phyloP scores from a whole-genome alignment of 2,329 filamentous ascomycete species.

The Parastagonospora nodorum region DNA sequence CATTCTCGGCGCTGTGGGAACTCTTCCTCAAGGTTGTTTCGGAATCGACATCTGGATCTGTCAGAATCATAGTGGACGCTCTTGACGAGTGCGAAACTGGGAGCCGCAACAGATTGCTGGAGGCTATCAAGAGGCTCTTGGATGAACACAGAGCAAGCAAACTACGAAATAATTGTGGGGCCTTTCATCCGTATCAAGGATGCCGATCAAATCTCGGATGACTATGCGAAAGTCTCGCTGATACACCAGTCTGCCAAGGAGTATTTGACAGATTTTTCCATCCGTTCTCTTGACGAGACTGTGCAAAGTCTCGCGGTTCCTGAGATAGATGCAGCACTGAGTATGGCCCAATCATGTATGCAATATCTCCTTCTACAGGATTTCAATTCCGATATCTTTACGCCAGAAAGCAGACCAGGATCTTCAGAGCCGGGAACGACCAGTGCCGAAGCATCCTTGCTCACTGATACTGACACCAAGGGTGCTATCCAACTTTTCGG shows the following conservation, averaged over 20 bases:
- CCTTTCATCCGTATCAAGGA: slow-evolving; percentile 37
- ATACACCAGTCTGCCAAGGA: slow-evolving; percentile 48
- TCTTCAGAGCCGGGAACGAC: too few species aligned
- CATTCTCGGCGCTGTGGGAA: slow-evolving; percentile 44
- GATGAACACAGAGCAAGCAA: too few species aligned
- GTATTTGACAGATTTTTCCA: slow-evolving; percentile 31
- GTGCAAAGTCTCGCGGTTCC: slow-evolving; percentile 10
- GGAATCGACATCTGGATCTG: slow-evolving; percentile 32
- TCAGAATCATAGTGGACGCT: slow-evolving; percentile 46
- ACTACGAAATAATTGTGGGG: slow-evolving; percentile 40
- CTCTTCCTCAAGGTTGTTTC: slow-evolving; percentile 40
- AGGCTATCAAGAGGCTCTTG: slow-evolving; percentile 13
- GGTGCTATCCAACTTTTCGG: slow-evolving; percentile 1
- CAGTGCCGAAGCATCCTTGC: slow-evolving; percentile 6
- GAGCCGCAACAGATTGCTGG: slow-evolving; percentile 19
- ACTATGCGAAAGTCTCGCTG: slow-evolving; percentile 37
- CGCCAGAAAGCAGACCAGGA: slow-evolving; percentile 12
- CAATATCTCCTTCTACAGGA: slow-evolving; percentile 42
- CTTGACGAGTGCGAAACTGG: slow-evolving; percentile 47
- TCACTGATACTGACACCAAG: slow-evolving; percentile 8
- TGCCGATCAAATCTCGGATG: background rate
- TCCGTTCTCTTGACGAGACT: slow-evolving; percentile 11
- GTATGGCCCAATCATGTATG: slow-evolving; percentile 17
- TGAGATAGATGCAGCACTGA: slow-evolving; percentile 13
- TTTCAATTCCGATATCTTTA: slow-evolving; percentile 39